phyloP scores from a whole-genome alignment of 139 green algal species.

The Spirogloea muscicola region DNA sequence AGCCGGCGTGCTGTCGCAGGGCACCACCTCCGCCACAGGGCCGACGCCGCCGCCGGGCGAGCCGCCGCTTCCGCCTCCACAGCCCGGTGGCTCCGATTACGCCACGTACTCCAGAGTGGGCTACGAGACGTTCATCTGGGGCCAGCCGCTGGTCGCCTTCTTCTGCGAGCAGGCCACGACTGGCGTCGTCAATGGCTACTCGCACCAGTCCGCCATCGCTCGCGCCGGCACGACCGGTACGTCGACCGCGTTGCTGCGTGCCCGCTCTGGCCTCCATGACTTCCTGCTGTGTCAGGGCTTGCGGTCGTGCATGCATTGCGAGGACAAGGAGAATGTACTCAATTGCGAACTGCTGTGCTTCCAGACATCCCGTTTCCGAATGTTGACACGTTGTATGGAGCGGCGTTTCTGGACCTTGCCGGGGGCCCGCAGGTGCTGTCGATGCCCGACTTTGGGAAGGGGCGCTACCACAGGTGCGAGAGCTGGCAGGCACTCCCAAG shows the following conservation, averaged over 20 bases:
- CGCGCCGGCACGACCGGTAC: not conserved
- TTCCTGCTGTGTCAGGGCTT: not conserved
- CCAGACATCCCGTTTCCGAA: not conserved
- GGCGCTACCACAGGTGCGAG: conserved; percentile 7
- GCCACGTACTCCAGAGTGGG: conserved; percentile 9
- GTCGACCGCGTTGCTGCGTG: not conserved
- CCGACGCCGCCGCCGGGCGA: no score
- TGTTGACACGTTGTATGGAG: conserved; percentile 10
- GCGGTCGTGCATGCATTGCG: no score
- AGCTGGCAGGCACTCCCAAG: no score
- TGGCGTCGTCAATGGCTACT: not conserved
- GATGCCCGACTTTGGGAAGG: not conserved
- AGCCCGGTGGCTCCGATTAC: no score
- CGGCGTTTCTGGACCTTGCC: not conserved
- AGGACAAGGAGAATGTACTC: no score
- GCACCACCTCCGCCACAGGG: no score
- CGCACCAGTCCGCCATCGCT: not conserved
- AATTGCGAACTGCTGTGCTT: no score
- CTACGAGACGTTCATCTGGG: not conserved
- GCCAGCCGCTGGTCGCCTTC: conserved; percentile 10
- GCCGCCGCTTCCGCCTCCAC: no score
- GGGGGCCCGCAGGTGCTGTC: not conserved
- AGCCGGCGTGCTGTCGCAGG: no score
- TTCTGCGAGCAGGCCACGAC: conserved; percentile 6
- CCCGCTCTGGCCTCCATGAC: not conserved